Evolutionary conservation across 176 grass and related monocot species (phyloP).

Genomic region (Aegilops bicornis): DNA sequence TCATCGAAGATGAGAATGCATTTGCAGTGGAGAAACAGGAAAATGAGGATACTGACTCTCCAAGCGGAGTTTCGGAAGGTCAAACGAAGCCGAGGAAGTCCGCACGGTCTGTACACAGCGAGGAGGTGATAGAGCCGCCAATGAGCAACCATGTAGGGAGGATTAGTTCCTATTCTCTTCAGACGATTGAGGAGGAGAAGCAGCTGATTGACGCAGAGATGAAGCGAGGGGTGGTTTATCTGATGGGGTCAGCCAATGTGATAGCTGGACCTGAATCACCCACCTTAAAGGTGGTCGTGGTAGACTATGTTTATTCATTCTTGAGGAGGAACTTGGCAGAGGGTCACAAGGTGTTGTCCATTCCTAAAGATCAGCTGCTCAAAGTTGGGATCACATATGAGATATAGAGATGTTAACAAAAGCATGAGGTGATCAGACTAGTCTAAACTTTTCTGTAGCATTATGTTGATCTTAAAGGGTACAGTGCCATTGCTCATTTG

Average conservation of each 20-base stretch:
- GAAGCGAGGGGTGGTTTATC: slow-evolving; percentile 63
- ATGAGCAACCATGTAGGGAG: slow-evolving; percentile 27
- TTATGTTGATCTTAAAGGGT: neutral
- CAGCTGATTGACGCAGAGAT: slow-evolving; percentile 49
- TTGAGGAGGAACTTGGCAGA: slow-evolving; percentile 58
- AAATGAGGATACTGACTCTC: neutral
- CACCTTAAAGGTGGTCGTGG: slow-evolving; percentile 45
- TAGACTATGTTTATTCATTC: slow-evolving; percentile 54
- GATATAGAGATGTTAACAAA: slow-evolving; percentile 32
- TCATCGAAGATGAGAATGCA: slow-evolving; percentile 48
- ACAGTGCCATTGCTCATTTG: neutral
- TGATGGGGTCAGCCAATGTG: slow-evolving; percentile 56
- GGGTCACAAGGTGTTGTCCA: slow-evolving; percentile 38
- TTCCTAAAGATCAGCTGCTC: slow-evolving; percentile 59
- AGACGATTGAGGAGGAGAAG: slow-evolving; percentile 37
- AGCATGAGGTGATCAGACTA: neutral
- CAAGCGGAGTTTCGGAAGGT: neutral
- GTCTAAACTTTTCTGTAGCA: neutral
- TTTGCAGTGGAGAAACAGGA: neutral
- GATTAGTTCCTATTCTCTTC: neutral
- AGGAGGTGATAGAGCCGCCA: slow-evolving; percentile 29
- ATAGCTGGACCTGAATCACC: slow-evolving; percentile 30
- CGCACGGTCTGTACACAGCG: slow-evolving; percentile 29
- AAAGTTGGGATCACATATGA: slow-evolving; percentile 84
- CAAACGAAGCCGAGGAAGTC: neutral